Conservation (phyloP, 257 asterid genomes). For the Solanum lycopersicoides region DNA sequence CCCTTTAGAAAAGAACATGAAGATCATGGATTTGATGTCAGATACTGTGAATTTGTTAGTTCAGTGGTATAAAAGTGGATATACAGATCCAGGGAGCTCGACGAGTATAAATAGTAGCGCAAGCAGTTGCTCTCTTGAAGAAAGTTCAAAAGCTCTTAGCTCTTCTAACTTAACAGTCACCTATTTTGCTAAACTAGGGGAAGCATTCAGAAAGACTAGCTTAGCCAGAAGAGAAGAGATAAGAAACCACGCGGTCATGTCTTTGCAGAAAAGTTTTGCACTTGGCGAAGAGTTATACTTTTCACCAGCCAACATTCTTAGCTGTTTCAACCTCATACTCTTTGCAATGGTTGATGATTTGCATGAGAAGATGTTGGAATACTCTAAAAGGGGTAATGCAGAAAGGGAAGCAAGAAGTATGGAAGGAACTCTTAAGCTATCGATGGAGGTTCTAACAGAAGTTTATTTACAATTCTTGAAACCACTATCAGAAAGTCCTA, state of each 20-base stretch:
- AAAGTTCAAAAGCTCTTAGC: constrained; percentile 30
- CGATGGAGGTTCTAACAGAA: constrained; percentile 65
- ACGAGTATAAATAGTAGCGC: constrained; percentile 29
- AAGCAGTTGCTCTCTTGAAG: constrained; percentile 38
- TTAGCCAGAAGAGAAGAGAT: constrained; percentile 86
- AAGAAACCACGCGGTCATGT: constrained; percentile 67
- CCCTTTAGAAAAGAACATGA: constrained; percentile 54
- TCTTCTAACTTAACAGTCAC: constrained; percentile 33
- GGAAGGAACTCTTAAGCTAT: constrained; percentile 77
- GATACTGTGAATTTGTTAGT: constrained; percentile 54
- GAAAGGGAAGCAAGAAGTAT: constrained; percentile 84
- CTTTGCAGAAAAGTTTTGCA: constrained; percentile 59
- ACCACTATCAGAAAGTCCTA: constrained; percentile 65
- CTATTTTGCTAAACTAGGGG: constrained; percentile 68
- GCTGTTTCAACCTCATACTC: constrained; percentile 55
- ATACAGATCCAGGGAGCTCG: constrained; percentile 63
- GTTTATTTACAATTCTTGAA: constrained; percentile 53
- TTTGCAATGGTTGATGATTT: constrained; percentile 86
- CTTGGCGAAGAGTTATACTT: constrained; percentile 66
- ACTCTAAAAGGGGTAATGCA: constrained; percentile 70
- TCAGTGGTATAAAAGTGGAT: constrained; percentile 72
- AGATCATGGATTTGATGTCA: constrained; percentile 64
- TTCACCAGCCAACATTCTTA: constrained; percentile 58
- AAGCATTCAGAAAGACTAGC: constrained; percentile 72
- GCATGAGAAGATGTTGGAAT: constrained; percentile 84